phyloP scores from a whole-genome alignment of 1,139 yeast genomes.

The Geotrichum bryndzae region DNA sequence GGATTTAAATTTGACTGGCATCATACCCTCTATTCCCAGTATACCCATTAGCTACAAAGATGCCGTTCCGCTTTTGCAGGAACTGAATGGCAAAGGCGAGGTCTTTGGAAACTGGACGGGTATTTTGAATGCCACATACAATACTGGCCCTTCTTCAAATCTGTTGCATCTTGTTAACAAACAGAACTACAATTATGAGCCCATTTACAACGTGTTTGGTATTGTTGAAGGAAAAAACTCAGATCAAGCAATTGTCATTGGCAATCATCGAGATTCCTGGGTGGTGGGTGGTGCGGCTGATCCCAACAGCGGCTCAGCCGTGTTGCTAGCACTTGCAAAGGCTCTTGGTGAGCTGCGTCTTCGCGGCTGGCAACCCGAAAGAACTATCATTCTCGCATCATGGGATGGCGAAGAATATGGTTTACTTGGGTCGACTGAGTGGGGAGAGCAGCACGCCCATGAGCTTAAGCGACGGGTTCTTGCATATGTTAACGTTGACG shows the following conservation, averaged over 20 bases:
- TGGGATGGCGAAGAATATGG: constrained; percentile 78
- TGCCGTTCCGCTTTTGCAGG: constrained; percentile 49
- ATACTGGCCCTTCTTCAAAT: constrained; percentile 54
- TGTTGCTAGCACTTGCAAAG: constrained; percentile 51
- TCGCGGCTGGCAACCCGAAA: constrained; percentile 54
- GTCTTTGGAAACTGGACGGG: constrained; percentile 43
- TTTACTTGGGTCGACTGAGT: constrained; percentile 62
- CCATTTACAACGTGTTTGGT: constrained; percentile 56
- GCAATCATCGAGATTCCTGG: constrained; percentile 72
- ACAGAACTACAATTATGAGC: constrained; percentile 50
- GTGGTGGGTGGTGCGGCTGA: constrained; percentile 67
- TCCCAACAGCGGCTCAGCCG: constrained; percentile 63
- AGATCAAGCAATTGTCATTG: constrained; percentile 51
- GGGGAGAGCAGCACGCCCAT: constrained; percentile 50
- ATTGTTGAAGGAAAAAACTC: constrained; percentile 45
- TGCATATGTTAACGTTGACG: constrained; percentile 60
- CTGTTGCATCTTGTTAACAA: constrained; percentile 46
- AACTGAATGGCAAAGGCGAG: constrained; percentile 51
- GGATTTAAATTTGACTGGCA: constrained; percentile 43
- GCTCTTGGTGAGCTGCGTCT: constrained; percentile 45
- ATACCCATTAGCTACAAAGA: constrained; percentile 58
- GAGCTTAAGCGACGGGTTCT: constrained; percentile 43
- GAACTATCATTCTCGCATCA: constrained; percentile 56
- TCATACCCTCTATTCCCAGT: constrained; percentile 52
- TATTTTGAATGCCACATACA: constrained; percentile 46